These are phyloP conservation scores for Anthracocystis panici-leucophaei DNA, from an alignment of 1,284 basidiomycete species.

Conservation along the genomic window DNA sequence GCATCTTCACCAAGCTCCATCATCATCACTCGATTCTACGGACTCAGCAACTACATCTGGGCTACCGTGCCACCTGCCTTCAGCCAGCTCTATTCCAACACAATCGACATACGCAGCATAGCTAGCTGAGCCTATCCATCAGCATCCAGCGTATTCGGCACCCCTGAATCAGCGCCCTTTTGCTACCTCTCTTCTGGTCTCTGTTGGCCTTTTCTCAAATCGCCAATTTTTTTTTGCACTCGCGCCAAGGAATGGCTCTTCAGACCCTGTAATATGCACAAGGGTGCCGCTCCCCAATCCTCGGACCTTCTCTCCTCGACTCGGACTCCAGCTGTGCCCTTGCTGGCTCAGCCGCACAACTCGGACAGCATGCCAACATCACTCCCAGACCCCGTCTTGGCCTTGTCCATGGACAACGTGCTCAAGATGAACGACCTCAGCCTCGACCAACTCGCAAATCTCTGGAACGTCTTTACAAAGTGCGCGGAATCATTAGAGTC, in stretches of 20 bases:
- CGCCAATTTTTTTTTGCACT: neutral
- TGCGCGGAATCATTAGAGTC: slow-evolving; percentile 82
- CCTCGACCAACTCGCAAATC: slow-evolving; percentile 59
- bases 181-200: neutral
- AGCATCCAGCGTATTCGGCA: neutral
- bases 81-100: neutral
- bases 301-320: slow-evolving; percentile 4
- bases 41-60: neutral
- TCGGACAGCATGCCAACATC: slow-evolving; percentile 38
- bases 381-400: slow-evolving; percentile 59
- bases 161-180: neutral
- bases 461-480: slow-evolving; percentile 78
- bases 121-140: neutral
- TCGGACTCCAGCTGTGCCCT: neutral
- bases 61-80: neutral
- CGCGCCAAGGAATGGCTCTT: slow-evolving; percentile 30
- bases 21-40: neutral
- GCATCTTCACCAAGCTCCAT: neutral
- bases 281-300: slow-evolving; percentile 16
- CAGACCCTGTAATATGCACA: slow-evolving; percentile 40
- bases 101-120: neutral
- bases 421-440: slow-evolving; percentile 56
- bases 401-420: slow-evolving; percentile 57
- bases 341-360: slow-evolving; percentile 14
- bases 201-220: neutral